Evolutionary conservation across 768 basidiomycete species (phyloP).

Genomic region (Pulveroboletus sp.): DNA sequence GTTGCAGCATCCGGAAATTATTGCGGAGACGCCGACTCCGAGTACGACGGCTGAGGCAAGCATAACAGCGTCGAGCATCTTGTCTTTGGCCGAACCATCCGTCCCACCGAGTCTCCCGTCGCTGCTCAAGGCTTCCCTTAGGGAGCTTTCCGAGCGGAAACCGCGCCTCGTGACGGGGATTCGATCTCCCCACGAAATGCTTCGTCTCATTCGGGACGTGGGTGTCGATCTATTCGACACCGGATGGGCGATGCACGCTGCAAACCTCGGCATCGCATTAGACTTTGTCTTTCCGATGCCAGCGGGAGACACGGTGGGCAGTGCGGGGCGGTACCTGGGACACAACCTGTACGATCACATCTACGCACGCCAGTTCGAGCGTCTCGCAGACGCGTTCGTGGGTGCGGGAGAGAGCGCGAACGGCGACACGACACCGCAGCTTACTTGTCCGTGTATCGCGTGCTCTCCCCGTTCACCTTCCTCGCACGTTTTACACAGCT

Average conservation of each 20-base stretch:
- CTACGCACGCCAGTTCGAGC: conserved; percentile 60
- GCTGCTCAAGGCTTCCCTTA: conserved; percentile 59
- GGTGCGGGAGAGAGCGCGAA: conserved; percentile 9
- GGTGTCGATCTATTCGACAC: conserved; percentile 79
- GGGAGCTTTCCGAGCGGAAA: conserved; percentile 49
- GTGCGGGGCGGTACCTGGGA: conserved; percentile 41
- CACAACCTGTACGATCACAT: conserved; percentile 63
- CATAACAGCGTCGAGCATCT: neutral
- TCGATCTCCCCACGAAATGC: conserved; percentile 70
- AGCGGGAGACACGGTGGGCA: neutral
- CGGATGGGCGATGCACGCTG: conserved; percentile 65
- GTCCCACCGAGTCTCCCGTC: conserved; percentile 25
- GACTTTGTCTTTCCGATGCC: conserved; percentile 71
- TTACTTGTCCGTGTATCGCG: conserved; percentile 49
- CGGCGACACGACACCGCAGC: neutral
- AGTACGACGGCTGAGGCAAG: neutral
- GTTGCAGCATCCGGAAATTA: conserved; percentile 13
- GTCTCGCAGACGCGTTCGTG: conserved; percentile 42
- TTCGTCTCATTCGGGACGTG: conserved; percentile 55
- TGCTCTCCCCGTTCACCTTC: conserved; percentile 47
- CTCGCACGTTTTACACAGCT: conserved; percentile 42
- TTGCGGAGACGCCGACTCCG: conserved; percentile 11
- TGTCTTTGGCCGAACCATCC: neutral
- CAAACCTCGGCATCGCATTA: conserved; percentile 67
- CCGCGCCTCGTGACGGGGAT: conserved; percentile 57